Base-by-base conservation (phyloP, 306 rosid species). In the Acacia confusa region DNA sequence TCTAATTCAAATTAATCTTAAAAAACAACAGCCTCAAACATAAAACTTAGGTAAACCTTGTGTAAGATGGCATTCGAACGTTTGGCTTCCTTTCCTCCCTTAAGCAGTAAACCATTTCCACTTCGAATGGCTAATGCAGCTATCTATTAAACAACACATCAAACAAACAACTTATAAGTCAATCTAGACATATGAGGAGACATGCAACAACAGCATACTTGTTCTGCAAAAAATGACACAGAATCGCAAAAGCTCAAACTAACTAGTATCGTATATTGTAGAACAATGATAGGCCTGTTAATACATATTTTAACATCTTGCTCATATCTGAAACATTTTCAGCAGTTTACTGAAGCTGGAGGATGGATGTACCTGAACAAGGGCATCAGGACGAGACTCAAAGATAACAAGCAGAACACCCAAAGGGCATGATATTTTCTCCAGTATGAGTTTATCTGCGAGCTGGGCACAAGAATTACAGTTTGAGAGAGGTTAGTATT, bases 311-410 rank as follows among this genome's bases (percentile, higher is more conserved):
- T 69, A 11, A 61, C 64, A 40, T 61, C 79, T 40, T 40, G 63
- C 17, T 73, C 55, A 63, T 45, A 41, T 77, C 61, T 74, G 68
- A 44, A 17, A 38, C 82, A 69, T 72, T 72, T 66, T 72, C 36
- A 53, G 74, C 12, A 84, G 70, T 76, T 72, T 15, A 50, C 48
- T 64, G 34, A 81, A 70, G 76, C 70, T 20, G 44, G 28, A 75
- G 58, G 72, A 57, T n/a, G 57, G 27, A 79, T 32, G 30, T 25
- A 93, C 99, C 92, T 95, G 99, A 81, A 93, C 99, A 70, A 95
- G 92, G 75, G 97, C 99, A 87, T 95, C 99, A 3, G 99, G 99
- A 73, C 97, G 97, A 71, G 97, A 95, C 86, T 95, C 99, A 14
- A 92, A 93, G 68, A 95, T 89, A 82, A 95, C 75, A 74, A 95